Percentiles rank a stretch among this genome's conserved stretches.
Conservation (phyloP, 257 asterid genomes). For the Ajuga chamaepitys region DNA sequence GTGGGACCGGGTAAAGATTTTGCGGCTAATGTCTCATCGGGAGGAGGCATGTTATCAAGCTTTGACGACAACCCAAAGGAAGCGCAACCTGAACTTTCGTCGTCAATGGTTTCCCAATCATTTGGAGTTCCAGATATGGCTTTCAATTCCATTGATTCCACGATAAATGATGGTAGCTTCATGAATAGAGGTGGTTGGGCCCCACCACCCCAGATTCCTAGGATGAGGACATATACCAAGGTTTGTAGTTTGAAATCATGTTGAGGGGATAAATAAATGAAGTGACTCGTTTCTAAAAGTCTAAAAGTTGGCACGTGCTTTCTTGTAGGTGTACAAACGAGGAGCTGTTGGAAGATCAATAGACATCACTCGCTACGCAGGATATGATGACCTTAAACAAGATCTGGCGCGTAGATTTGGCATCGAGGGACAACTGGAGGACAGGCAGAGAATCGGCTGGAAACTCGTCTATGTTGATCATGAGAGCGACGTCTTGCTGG, state of each 20-base stretch:
- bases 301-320: conserved; percentile 17
- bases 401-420: conserved; percentile 95
- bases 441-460: conserved; percentile 92
- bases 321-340: conserved; percentile 79
- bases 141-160: conserved; percentile 74
- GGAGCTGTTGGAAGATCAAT: conserved; percentile 99
- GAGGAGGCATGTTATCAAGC: conserved; percentile 56
- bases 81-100: conserved; percentile 72
- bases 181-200: conserved; percentile 77
- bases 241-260: conserved; percentile 26
- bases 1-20: conserved; percentile 56
- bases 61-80: conserved; percentile 69
- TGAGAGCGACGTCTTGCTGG: conserved; percentile 72
- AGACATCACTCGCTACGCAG: conserved; percentile 76
- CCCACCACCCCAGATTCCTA: conserved; percentile 77
- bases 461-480: conserved; percentile 80
- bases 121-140: conserved; percentile 94
- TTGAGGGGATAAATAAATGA: not conserved
- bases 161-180: conserved; percentile 59
- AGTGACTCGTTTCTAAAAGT: not conserved
- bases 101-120: conserved; percentile 92
- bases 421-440: conserved; percentile 88
- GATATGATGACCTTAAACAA: conserved; percentile 80
- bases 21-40: conserved; percentile 40
- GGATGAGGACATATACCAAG: conserved; percentile 85